Base-by-base conservation (phyloP, 2,329 filamentous ascomycete species). In the Colletotrichum nymphaeae region DNA sequence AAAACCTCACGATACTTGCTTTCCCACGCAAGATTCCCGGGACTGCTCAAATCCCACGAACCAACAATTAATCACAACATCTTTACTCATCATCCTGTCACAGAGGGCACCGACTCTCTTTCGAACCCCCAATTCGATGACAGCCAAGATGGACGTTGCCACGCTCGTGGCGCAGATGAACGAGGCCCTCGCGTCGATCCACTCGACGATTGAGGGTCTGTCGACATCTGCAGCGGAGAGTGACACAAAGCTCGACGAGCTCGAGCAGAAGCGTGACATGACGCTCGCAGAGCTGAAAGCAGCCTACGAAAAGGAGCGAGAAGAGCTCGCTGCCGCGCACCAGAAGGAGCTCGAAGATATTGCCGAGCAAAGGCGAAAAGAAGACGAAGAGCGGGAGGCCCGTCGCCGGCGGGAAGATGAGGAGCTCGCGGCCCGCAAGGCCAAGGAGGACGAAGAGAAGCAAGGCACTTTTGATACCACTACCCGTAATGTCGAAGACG, bases 111-210 rank as follows among this genome's bases (percentile, higher is more conserved):
- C 28, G 52, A n/a, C 55, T 69, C 55, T 70, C 55, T 70, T 66
- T 42, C 12, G 22, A 64, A 14, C 11, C 24, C 9, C 9, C 59
- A 24, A 53, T 35, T 46, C 55, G 59, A 74, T 73, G 72, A 62
- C 74, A 32, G 65, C 49, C 70, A 79, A 71, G 32, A 76, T 80
- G 76, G 81, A 84, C 69, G 81, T 85, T 72, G 79, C 82, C 16
- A 74, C 78, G 56, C 82, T 86, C 59, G 81, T 86, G 75, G 77
- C 81, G 73, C 81, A 85, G 76, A 84, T 86, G 83, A 82, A 82
- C 74, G 81, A 85, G 66, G 85, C 81, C 24, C 78, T 86, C 57
- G 80, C 82, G 1, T 78, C 79, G 19, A 85, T 86, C 70, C 81
- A 83, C 71, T 71, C 65, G 32, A 83, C 84, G 26, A 76, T 86